These are phyloP conservation scores for Epithemia pelagica DNA, from an alignment of 108 stramenopile genomes.

Conservation along the genomic window DNA sequence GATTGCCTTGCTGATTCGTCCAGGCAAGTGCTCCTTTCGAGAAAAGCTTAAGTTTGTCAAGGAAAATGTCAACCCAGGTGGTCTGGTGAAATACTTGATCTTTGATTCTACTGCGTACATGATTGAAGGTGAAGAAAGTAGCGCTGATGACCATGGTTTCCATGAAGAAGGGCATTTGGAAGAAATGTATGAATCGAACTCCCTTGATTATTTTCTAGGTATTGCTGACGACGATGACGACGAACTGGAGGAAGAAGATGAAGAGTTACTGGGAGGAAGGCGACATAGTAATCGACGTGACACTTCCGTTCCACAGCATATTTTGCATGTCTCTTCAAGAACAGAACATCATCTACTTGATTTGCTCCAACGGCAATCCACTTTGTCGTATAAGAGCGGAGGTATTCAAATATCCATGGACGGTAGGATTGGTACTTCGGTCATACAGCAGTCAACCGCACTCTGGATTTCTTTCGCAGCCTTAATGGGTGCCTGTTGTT, in stretches of 20 bases:
- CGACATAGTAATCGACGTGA: background rate
- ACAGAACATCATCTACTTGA: constrained; percentile 5
- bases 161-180: constrained; percentile 1
- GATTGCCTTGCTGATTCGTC: constrained; percentile 32
- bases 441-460: background rate
- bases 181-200: background rate
- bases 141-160: background rate
- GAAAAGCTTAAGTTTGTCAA: constrained; percentile 39
- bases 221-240: background rate
- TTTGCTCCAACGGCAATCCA: background rate
- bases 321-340: constrained; percentile 7
- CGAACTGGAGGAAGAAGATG: background rate
- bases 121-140: constrained; percentile 8
- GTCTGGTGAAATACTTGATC: constrained; percentile 35
- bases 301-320: constrained; percentile 8
- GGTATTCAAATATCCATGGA: constrained; percentile 9
- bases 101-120: constrained; percentile 4
- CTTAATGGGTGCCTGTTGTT: constrained; percentile 9
- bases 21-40: constrained; percentile 35
- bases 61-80: constrained; percentile 22
- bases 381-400: background rate
- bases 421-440: background rate
- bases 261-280: background rate
- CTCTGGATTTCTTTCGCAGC: constrained; percentile 6
- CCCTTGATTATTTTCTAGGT: background rate